These are phyloP conservation scores for Colletotrichum abscissum DNA, from an alignment of 2,329 filamentous ascomycete species.

Conservation along the genomic window DNA sequence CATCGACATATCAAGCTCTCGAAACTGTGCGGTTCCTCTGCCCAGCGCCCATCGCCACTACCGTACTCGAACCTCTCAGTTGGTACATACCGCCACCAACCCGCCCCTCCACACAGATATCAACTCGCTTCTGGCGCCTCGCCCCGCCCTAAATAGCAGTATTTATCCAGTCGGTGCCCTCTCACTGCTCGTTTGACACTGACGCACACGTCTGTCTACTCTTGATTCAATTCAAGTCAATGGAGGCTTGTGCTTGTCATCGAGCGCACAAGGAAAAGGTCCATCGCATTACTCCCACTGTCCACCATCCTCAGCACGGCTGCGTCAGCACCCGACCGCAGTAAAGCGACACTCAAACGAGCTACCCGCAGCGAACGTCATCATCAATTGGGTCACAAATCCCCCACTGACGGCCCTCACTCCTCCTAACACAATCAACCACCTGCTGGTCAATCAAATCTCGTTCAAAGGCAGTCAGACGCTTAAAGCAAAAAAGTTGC, in stretches of 20 bases:
- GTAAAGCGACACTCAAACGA: constrained; percentile 12
- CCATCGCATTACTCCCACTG: constrained; percentile 16
- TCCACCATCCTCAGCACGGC: neutral
- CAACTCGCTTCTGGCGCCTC: constrained; percentile 1
- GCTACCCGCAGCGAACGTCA: constrained; percentile 25
- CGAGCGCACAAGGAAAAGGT: constrained; percentile 8
- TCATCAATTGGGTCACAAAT: constrained; percentile 16
- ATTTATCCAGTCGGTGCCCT: neutral
- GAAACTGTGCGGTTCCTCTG: neutral
- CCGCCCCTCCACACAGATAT: neutral
- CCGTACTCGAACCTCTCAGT: neutral
- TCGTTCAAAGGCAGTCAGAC: neutral
- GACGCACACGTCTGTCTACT: constrained; percentile 9
- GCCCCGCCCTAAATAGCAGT: neutral
- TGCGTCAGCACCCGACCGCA: constrained; percentile 22
- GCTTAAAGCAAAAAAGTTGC: neutral
- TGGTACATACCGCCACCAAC: constrained; percentile 7
- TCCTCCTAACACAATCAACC: constrained; percentile 14
- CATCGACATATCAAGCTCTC: neutral
- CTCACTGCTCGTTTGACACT: neutral
- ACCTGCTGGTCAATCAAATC: constrained; percentile 6
- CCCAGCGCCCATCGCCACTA: constrained; percentile 15
- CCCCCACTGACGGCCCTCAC: constrained; percentile 20
- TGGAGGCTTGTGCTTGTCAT: neutral
- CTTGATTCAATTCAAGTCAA: constrained; percentile 16